These are phyloP conservation scores for Neurospora sp. DNA, from an alignment of 495 filamentous ascomycete species.

Conservation along the genomic window DNA sequence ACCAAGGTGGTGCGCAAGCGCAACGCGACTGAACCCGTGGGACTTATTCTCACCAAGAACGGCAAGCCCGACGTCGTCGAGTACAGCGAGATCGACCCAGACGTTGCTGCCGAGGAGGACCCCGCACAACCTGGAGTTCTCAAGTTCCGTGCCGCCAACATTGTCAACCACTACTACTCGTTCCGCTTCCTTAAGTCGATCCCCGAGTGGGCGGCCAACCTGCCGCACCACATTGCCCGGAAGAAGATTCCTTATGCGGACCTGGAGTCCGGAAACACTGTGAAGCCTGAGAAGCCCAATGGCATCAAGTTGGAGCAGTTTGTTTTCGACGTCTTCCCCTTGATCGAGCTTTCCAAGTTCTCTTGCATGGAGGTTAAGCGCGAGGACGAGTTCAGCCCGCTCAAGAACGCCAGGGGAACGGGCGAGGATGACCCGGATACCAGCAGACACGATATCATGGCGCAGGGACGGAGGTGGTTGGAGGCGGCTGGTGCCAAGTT, in stretches of 20 bases:
- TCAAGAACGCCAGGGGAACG: slow-evolving; percentile 91
- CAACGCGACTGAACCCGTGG: slow-evolving; percentile 91
- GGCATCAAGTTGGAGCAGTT: slow-evolving; percentile 99
- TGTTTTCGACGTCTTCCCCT: slow-evolving; percentile 96
- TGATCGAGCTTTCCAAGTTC: slow-evolving; percentile 78
- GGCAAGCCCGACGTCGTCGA: slow-evolving; percentile 97
- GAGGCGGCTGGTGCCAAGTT: slow-evolving; percentile 68
- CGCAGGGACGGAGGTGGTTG: slow-evolving; percentile 77
- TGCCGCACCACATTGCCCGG: slow-evolving; percentile 90
- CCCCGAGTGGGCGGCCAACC: slow-evolving; percentile 68
- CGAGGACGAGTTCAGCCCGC: slow-evolving; percentile 95
- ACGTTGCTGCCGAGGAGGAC: slow-evolving; percentile 79
- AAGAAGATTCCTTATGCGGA: slow-evolving; percentile 97
- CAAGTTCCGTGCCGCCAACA: slow-evolving; percentile 96
- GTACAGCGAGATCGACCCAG: slow-evolving; percentile 87
- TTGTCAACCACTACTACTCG: slow-evolving; percentile 99
- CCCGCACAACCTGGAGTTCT: slow-evolving; percentile 70
- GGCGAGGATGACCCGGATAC: slow-evolving; percentile 93
- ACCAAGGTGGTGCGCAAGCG: slow-evolving; percentile 99
- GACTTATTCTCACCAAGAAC: slow-evolving; percentile 88
- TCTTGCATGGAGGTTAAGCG: slow-evolving; percentile 92
- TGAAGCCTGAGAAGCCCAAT: slow-evolving; percentile 90
- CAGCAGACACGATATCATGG: slow-evolving; percentile 77
- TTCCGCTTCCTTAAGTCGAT: slow-evolving; percentile 88
- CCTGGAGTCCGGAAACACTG: slow-evolving; percentile 57